These are phyloP conservation scores for Penicillium ochrochloron DNA, from an alignment of 495 filamentous ascomycete genomes.

Conservation along the genomic window DNA sequence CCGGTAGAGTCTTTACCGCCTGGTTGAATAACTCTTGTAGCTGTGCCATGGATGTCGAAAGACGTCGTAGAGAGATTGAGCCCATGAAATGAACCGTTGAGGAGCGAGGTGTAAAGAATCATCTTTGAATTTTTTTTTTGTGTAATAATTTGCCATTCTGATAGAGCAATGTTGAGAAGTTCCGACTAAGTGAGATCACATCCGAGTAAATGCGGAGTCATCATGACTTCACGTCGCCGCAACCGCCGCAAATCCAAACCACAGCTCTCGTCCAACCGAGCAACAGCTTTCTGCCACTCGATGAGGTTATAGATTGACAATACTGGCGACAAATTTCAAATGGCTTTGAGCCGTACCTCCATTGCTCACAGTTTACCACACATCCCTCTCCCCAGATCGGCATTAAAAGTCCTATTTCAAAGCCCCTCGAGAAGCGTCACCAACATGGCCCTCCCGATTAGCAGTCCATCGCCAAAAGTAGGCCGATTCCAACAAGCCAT, in stretches of 20 bases:
- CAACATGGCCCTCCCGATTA: slow-evolving; percentile 33
- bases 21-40: slow-evolving; percentile 41
- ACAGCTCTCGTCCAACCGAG: neutral
- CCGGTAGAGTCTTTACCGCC: slow-evolving; percentile 46
- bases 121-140: neutral
- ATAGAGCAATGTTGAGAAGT: slow-evolving; percentile 5
- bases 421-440: neutral
- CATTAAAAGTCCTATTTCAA: neutral
- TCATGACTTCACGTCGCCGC: slow-evolving; percentile 40
- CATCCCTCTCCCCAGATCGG: neutral
- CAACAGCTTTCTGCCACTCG: neutral
- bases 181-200: slow-evolving; percentile 34
- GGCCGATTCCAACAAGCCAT: slow-evolving; percentile 44
- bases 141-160: slow-evolving; percentile 2
- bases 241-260: slow-evolving; percentile 13
- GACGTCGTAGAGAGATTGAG: slow-evolving; percentile 2
- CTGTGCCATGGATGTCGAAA: slow-evolving; percentile 31
- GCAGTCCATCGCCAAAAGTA: slow-evolving; percentile 36
- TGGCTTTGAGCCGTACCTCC: neutral
- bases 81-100: neutral
- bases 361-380: neutral
- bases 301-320: neutral
- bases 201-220: slow-evolving; percentile 32
- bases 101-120: neutral
- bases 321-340: neutral